A percentile compares a stretch with the other conserved stretches of the same genome.
Evolutionary conservation across 176 grass and related monocot species (phyloP).

Genomic region (Carex cristatella): DNA sequence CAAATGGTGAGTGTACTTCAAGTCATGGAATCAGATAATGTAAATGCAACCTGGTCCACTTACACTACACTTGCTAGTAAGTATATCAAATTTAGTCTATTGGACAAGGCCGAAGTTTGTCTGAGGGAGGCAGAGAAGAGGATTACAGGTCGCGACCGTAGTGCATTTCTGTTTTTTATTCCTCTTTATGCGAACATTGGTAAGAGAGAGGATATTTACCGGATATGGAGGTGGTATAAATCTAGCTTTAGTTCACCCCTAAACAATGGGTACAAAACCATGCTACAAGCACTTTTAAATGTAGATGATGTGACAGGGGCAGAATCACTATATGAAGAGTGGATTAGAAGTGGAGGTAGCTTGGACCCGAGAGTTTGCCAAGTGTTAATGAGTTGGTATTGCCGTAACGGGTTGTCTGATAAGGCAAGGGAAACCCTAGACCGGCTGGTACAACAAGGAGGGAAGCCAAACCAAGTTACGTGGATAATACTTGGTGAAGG

Average conservation of each 20-base stretch:
- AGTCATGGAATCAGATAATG: slow-evolving; percentile 58
- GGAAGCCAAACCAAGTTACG: slow-evolving; percentile 56
- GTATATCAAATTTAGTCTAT: slow-evolving; percentile 57
- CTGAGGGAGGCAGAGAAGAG: slow-evolving; percentile 78
- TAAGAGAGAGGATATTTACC: slow-evolving; percentile 78
- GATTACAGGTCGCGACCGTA: slow-evolving; percentile 60
- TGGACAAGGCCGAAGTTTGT: slow-evolving; percentile 67
- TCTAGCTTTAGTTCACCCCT: slow-evolving; percentile 60
- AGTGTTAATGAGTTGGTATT: slow-evolving; percentile 75
- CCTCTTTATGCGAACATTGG: slow-evolving; percentile 62
- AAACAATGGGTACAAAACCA: slow-evolving; percentile 70
- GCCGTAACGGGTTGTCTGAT: slow-evolving; percentile 44
- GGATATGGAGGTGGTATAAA: slow-evolving; percentile 90
- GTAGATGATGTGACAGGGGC: slow-evolving; percentile 69
- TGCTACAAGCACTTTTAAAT: slow-evolving; percentile 60
- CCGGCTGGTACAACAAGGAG: slow-evolving; percentile 61
- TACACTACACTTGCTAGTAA: slow-evolving; percentile 80
- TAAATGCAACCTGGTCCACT: slow-evolving; percentile 86
- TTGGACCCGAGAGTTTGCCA: slow-evolving; percentile 75
- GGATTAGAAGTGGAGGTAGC: slow-evolving; percentile 45
- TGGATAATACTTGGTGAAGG: slow-evolving; percentile 81
- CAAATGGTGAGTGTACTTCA: slow-evolving; percentile 56
- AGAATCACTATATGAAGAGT: slow-evolving; percentile 83
- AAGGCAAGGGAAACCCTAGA: slow-evolving; percentile 58
- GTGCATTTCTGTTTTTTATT: slow-evolving; percentile 74